Evolutionary conservation across 2,329 filamentous ascomycete species (phyloP).

Genomic region (Monosporascus sp.): DNA sequence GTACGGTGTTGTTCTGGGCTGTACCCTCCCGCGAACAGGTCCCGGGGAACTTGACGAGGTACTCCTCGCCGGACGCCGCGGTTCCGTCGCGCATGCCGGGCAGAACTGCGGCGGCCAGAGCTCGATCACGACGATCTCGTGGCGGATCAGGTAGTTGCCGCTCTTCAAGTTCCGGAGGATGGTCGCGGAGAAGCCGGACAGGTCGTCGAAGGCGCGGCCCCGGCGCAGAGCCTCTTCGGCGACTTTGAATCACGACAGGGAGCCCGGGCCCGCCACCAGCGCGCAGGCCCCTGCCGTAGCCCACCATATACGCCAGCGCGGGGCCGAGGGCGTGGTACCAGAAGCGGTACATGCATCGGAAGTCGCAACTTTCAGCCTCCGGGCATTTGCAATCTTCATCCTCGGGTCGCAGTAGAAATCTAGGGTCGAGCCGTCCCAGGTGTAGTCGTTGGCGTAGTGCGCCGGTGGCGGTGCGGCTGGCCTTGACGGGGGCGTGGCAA

Average conservation of each 20-base stretch:
- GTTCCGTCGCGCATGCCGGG: slow-evolving; percentile 6
- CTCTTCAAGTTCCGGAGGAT: background rate
- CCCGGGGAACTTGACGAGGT: slow-evolving; percentile 14
- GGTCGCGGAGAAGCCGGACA: background rate
- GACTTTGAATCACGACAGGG: background rate
- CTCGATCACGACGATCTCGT: background rate
- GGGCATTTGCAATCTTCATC: background rate
- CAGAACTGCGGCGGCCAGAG: background rate
- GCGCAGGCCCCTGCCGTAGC: background rate
- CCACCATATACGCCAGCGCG: background rate
- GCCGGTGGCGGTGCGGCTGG: background rate
- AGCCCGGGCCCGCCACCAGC: background rate
- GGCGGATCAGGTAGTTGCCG: background rate
- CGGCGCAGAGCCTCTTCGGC: background rate
- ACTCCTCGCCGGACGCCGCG: slow-evolving; percentile 3
- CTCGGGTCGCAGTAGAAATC: background rate
- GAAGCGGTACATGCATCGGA: background rate
- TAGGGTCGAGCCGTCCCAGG: background rate
- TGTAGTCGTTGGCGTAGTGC: background rate
- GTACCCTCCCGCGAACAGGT: background rate
- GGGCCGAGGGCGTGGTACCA: background rate
- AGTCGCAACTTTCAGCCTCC: background rate
- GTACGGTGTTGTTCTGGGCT: no score
- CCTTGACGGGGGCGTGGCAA: background rate
- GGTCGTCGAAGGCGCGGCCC: background rate